Percentiles rank a stretch among this genome's conserved stretches.
phyloP scores from a whole-genome alignment of 192 early-diverging fungal species.

The Gigaspora rosea region DNA sequence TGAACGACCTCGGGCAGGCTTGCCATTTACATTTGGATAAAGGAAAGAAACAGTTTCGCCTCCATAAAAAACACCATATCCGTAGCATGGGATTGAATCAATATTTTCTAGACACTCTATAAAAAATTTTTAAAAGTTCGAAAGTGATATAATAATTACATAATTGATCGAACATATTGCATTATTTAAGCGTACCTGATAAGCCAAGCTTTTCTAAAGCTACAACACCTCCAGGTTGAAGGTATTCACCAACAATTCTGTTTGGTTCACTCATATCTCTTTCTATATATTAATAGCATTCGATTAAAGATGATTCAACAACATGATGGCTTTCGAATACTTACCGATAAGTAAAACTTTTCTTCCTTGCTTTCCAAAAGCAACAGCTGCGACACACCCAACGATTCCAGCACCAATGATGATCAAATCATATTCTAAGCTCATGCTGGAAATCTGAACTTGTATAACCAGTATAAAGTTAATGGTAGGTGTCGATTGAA shows the following conservation, averaged over 20 bases:
- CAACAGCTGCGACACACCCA: slow-evolving; percentile 82
- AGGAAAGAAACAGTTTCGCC: slow-evolving; percentile 67
- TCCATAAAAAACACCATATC: slow-evolving; percentile 81
- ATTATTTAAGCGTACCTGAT: slow-evolving; percentile 42
- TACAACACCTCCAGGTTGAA: slow-evolving; percentile 92
- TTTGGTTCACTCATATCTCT: slow-evolving; percentile 92
- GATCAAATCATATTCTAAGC: slow-evolving; percentile 71
- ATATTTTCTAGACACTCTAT: slow-evolving; percentile 79
- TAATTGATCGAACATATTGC: not conserved
- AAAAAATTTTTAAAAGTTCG: not conserved
- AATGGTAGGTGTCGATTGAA: too few species aligned
- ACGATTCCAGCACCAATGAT: slow-evolving; percentile 93
- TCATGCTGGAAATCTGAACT: too few species aligned
- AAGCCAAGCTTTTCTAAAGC: slow-evolving; percentile 80
- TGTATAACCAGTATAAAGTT: too few species aligned
- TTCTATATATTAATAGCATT: slow-evolving; percentile 49
- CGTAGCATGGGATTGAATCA: slow-evolving; percentile 78
- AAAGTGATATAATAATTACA: not conserved
- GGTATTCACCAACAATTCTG: slow-evolving; percentile 95
- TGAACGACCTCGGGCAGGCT: slow-evolving; percentile 63
- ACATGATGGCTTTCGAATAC: not conserved
- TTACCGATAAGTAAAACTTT: slow-evolving; percentile 65
- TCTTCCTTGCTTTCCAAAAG: slow-evolving; percentile 73
- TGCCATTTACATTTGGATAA: slow-evolving; percentile 60
- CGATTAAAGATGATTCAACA: not conserved